Percentiles rank a stretch among this genome's conserved stretches.
phyloP scores from a whole-genome alignment of 108 stramenopile species.

The Stephanodiscus minutulus region DNA sequence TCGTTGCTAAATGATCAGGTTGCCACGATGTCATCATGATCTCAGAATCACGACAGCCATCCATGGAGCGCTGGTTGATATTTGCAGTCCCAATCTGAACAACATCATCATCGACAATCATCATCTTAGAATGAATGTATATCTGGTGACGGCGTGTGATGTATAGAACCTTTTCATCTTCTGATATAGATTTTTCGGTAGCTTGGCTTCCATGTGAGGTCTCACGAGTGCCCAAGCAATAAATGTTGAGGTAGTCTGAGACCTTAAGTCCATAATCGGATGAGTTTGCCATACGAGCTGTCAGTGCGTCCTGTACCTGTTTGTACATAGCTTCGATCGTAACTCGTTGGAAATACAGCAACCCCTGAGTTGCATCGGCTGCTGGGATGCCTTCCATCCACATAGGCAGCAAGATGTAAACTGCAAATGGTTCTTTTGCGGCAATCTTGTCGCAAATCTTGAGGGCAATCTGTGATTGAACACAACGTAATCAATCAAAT shows the following conservation, averaged over 20 bases:
- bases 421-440: conserved; percentile 60
- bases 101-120: conserved; percentile 73
- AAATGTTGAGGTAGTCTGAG: conserved; percentile 56
- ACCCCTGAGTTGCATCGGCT: conserved; percentile 46
- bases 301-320: conserved; percentile 36
- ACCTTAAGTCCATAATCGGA: conserved; percentile 40
- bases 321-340: conserved; percentile 61
- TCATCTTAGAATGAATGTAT: conserved; percentile 73
- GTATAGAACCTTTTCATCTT: conserved; percentile 37
- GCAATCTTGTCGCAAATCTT: conserved; percentile 70
- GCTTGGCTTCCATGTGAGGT: conserved; percentile 46
- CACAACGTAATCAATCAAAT: not conserved
- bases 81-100: conserved; percentile 68
- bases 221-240: conserved; percentile 51
- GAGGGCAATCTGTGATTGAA: conserved; percentile 21
- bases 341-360: conserved; percentile 49
- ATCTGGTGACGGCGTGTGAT: conserved; percentile 59
- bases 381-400: conserved; percentile 63
- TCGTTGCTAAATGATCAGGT: conserved; percentile 48
- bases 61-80: conserved; percentile 67
- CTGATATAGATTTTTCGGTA: conserved; percentile 19
- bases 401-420: conserved; percentile 64
- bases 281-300: conserved; percentile 38
- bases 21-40: conserved; percentile 60
- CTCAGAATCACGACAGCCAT: conserved; percentile 64